Evolutionary conservation across 2,329 filamentous ascomycete genomes (phyloP).

Genomic region (Alternaria gaisen): DNA sequence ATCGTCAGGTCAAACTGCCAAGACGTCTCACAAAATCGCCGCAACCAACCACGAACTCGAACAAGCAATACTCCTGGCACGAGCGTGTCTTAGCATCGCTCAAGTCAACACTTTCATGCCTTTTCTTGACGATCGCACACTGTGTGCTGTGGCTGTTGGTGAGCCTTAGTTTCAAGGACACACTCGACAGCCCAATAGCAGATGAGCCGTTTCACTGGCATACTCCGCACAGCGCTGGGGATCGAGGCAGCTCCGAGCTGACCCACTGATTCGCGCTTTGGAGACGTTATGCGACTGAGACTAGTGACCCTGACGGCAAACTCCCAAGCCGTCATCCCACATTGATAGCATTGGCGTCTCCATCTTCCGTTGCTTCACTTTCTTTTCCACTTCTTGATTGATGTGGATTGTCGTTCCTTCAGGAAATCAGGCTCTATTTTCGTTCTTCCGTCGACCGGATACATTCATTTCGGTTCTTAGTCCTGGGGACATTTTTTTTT

Average conservation of each 20-base stretch:
- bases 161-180: slow-evolving; percentile 37
- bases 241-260: slow-evolving; percentile 17
- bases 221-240: slow-evolving; percentile 11
- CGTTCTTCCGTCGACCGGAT: slow-evolving; percentile 44
- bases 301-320: slow-evolving; percentile 23
- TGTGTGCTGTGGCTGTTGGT: slow-evolving; percentile 21
- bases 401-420: slow-evolving; percentile 17
- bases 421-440: slow-evolving; percentile 32
- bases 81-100: slow-evolving; percentile 7
- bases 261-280: slow-evolving; percentile 28
- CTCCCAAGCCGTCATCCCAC: slow-evolving; percentile 26
- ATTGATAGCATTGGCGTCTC: slow-evolving; percentile 45
- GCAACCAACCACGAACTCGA: slow-evolving; percentile 27
- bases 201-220: slow-evolving; percentile 25
- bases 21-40: slow-evolving; percentile 34
- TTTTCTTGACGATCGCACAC: slow-evolving; percentile 19
- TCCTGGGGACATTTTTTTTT: slow-evolving; percentile 40
- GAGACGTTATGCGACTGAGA: slow-evolving; percentile 40
- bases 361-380: slow-evolving; percentile 31
- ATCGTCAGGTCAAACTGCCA: slow-evolving; percentile 34
- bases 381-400: slow-evolving; percentile 27
- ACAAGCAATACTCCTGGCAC: slow-evolving; percentile 11
- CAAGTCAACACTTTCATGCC: background rate
- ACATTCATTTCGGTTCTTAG: slow-evolving; percentile 32
- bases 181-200: slow-evolving; percentile 28